Base-by-base conservation (phyloP, 2,329 filamentous ascomycete genomes). In the Xenoacremonium recifei region DNA sequence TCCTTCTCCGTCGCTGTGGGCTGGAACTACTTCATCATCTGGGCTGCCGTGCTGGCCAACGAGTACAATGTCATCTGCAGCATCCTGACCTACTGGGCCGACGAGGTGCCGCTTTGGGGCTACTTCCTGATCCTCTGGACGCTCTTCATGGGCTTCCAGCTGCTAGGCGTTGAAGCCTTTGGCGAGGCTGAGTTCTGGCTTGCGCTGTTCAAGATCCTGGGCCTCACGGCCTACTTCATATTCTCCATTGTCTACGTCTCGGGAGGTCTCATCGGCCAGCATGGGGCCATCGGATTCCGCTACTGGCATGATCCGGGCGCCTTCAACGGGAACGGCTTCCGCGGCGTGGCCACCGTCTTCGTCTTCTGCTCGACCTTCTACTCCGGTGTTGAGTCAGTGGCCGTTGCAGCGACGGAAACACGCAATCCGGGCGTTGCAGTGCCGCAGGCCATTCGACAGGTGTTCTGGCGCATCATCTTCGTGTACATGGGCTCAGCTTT, bases 151-250 rank as follows among this genome's bases (percentile, higher is more conserved):
- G 72, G 67, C 0, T 80, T 89, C 44, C 87, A 89, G 55, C 72
- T 89, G 23, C 69, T 89, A 2, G 85, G 85, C 2, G 82, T 90
- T 2, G 79, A 83, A 53, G 80, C 83, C 4, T 91, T 89, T 59
- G 87, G 87, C 12, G 87, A 91, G 59, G 80, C 85, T 9, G 87
- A 92, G 58, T 89, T 90, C 58, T 90, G 85, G 84, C 77, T 90
- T 42, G 83, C 85, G 1, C 73, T 85, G 13, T 66, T 89, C 58
- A 91, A 91, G 59, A 75, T 90, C 5, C 60, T 82, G 3, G 84
- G 84, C 2, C 68, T 90, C 2, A 67, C 85, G 2, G 84, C 84
- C 2, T 88, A 85, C 62, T 87, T 87, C 62, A 69, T 90, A 50
- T 88, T 89, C 55, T 77, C 84, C 37, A 85, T 89, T 44, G 69